Conservation (phyloP, 441 rosid species). For the Melastoma candidum region DNA sequence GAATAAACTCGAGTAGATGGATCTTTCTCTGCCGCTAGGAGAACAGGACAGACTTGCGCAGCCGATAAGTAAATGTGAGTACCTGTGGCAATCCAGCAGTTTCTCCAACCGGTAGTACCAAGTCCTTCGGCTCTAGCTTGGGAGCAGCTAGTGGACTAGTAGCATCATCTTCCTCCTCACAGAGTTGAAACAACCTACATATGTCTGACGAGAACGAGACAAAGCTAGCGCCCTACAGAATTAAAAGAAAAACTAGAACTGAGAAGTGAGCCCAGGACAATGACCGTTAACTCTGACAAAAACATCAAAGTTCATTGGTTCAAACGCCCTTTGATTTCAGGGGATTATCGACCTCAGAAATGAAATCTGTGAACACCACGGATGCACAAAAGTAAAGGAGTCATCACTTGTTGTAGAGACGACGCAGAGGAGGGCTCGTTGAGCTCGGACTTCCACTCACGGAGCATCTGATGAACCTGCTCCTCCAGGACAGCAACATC, state of each 20-base stretch:
- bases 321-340: no score
- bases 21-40: background rate
- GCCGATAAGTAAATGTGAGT: background rate
- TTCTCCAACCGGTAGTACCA: constrained; percentile 41
- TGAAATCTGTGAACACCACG: background rate
- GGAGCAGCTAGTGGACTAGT: constrained; percentile 76
- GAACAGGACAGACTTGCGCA: background rate
- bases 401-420: constrained; percentile 87
- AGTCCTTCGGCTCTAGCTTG: constrained; percentile 87
- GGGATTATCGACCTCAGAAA: no score
- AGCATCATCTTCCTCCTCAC: constrained; percentile 98
- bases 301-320: no score
- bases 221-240: constrained; percentile 69
- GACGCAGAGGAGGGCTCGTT: constrained; percentile 97
- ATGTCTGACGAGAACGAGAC: constrained; percentile 90
- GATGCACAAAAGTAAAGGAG: background rate
- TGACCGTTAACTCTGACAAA: no score
- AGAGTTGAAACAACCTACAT: constrained; percentile 79
- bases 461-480: constrained; percentile 99
- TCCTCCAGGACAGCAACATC: constrained; percentile 86
- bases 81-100: constrained; percentile 7
- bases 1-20: no score
- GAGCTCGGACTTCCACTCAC: constrained; percentile 98
- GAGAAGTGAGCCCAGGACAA: background rate
- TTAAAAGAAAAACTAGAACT: constrained; percentile 12